These are phyloP conservation scores for Monosporascus ibericus DNA, from an alignment of 2,329 filamentous ascomycete species.

Conservation along the genomic window DNA sequence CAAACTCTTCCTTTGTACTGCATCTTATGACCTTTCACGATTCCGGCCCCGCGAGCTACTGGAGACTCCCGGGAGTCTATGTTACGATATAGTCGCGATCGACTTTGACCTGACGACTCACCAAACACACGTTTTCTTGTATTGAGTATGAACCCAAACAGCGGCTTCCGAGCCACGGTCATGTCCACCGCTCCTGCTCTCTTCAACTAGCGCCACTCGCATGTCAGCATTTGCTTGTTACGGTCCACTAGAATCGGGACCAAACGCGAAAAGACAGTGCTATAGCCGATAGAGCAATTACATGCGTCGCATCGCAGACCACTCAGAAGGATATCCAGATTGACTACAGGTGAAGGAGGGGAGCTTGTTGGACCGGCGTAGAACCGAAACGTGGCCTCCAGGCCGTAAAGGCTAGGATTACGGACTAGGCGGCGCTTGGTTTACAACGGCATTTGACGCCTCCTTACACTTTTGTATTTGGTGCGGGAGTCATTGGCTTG, in stretches of 20 bases:
- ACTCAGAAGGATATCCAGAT: conserved; percentile 11
- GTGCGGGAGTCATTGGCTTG: conserved; percentile 20
- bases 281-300: conserved; percentile 2
- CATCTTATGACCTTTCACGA: conserved; percentile 9
- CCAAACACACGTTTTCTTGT: conserved; percentile 17
- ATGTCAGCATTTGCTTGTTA: background rate
- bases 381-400: conserved; percentile 8
- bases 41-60: conserved; percentile 10
- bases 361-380: conserved; percentile 5
- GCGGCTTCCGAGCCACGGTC: conserved; percentile 1
- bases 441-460: conserved; percentile 5
- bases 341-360: conserved; percentile 12
- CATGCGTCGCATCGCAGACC: conserved; percentile 6
- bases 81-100: conserved; percentile 13
- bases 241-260: background rate
- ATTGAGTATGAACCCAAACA: conserved; percentile 11
- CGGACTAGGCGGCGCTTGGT: conserved; percentile 9
- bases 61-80: conserved; percentile 8
- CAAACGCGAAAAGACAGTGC: conserved; percentile 5
- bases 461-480: conserved; percentile 14
- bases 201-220: conserved; percentile 1
- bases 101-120: conserved; percentile 10
- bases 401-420: conserved; percentile 6
- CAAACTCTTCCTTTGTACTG: conserved; percentile 5
- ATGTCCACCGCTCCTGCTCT: background rate